Conservation (phyloP, 2,329 filamentous ascomycete species). For the Monilinia aucupariae region DNA sequence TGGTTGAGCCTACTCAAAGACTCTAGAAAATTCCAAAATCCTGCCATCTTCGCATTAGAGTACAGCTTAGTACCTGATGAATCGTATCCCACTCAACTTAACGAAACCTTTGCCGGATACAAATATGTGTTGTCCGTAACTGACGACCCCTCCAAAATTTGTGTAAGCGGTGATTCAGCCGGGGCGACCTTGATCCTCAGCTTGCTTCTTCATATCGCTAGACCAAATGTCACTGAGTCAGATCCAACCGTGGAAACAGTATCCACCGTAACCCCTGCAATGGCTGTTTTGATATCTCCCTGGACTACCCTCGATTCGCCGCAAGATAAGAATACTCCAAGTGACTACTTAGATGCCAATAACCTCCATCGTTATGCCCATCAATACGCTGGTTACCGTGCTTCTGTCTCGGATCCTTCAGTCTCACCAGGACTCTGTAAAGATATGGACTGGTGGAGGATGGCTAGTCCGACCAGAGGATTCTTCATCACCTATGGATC, state of each 20-base stretch:
- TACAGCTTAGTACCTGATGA: conserved; percentile 69
- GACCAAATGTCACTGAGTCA: conserved; percentile 10
- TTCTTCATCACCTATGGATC: conserved; percentile 67
- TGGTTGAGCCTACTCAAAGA: conserved; percentile 61
- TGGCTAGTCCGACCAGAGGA: conserved; percentile 60
- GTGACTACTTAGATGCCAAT: conserved; percentile 67
- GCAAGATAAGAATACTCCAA: conserved; percentile 61
- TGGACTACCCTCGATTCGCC: conserved; percentile 70
- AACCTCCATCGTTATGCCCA: conserved; percentile 64
- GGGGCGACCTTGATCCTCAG: conserved; percentile 70
- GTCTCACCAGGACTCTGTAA: conserved; percentile 68
- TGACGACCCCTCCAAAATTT: conserved; percentile 53
- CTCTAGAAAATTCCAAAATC: conserved; percentile 64
- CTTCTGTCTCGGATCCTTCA: conserved; percentile 47
- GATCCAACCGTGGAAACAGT: neutral
- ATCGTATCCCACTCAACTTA: conserved; percentile 66
- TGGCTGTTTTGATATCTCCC: conserved; percentile 72
- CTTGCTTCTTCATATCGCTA: conserved; percentile 61
- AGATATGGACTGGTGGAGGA: conserved; percentile 60
- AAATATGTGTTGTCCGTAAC: conserved; percentile 59
- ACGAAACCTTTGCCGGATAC: conserved; percentile 66
- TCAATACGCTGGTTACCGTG: conserved; percentile 57
- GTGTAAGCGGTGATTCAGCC: conserved; percentile 73
- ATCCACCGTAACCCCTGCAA: conserved; percentile 40
- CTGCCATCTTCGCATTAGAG: conserved; percentile 72